Evolutionary conservation across 2,329 filamentous ascomycete species (phyloP), one percentile per base, ranked within the genome.

Genomic region (Colletotrichum siamense): DNA sequence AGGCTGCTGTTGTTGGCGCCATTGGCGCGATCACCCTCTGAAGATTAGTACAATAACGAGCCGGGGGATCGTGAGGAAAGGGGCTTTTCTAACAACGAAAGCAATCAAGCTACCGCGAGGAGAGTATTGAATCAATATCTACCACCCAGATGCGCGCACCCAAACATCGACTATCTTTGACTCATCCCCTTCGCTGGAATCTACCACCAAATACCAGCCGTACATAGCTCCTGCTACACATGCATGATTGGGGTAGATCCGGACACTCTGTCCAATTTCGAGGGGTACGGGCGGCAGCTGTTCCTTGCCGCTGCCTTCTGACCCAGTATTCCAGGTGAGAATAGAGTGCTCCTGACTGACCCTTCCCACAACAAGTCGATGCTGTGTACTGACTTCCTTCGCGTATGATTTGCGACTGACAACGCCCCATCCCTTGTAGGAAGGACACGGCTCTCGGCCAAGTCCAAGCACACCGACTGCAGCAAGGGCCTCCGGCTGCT

Each of bases 311-410:
- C 83, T 79, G 0, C 84, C 86, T 5, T 26, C 62, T 59, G 86
- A 81, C 0, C 62, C 68, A n/a, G n/a, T 73, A 49, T 86, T 84
- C 88, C 90, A 92, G 0, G 86, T 85, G 61, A 93, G 79, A 44
- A 93, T 89, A 0, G 90, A 91, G 82, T 94, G 92, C 79, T 94
- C 92, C 79, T 94, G 92, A 70, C 91, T 92, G n/a, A 94, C 88
- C 8, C 91, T 86, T 5, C 87, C 88, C 9, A 94, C 88, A 59
- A 93, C 88, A 85, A 92, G 88, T 1, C 81, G 81, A 18, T 59
- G 30, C 9, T 57, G 30, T 0, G 44, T 8, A 1, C 61, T n/a
- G 0, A 75, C 32, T 0, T 73, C 5, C 3, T 34, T 62, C 0
- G 62, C 4, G 2, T 75, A 77, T 7, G 79, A 69, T 1, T 81